Evolutionary conservation across 2,329 filamentous ascomycete genomes (phyloP).

Genomic region (Colletotrichum cereale): DNA sequence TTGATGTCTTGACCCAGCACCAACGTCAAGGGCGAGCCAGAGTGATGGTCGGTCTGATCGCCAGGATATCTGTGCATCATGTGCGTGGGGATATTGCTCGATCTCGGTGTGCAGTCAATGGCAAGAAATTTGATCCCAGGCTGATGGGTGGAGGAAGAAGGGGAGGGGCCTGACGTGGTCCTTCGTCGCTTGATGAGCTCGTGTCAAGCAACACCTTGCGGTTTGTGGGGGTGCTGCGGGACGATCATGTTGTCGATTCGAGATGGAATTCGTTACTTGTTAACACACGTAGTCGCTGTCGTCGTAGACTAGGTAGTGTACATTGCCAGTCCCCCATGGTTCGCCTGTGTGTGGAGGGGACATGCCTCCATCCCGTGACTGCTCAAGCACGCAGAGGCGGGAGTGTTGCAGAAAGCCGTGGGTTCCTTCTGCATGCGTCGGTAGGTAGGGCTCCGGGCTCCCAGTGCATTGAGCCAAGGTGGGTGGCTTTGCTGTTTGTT

Average conservation of each 20-base stretch:
- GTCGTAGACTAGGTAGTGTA: not conserved
- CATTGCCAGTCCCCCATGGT: not conserved
- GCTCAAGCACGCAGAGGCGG: not conserved
- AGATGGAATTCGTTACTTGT: slow-evolving; percentile 27
- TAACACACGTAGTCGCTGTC: not conserved
- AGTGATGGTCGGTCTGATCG: slow-evolving; percentile 38
- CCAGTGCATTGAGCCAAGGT: slow-evolving; percentile 23
- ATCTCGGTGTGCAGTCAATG: slow-evolving; percentile 21
- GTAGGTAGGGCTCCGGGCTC: not conserved
- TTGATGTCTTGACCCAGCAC: not conserved
- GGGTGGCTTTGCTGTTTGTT: slow-evolving; percentile 17
- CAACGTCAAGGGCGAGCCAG: slow-evolving; percentile 15
- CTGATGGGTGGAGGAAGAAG: slow-evolving; percentile 18
- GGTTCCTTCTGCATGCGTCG: not conserved
- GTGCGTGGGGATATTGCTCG: slow-evolving; percentile 18
- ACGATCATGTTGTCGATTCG: slow-evolving; percentile 27
- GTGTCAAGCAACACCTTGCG: slow-evolving; percentile 30
- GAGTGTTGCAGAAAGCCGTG: not conserved
- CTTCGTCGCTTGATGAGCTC: slow-evolving; percentile 32
- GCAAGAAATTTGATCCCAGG: slow-evolving; percentile 7
- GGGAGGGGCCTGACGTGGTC: not conserved
- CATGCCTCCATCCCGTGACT: slow-evolving; percentile 9
- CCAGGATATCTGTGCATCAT: slow-evolving; percentile 20
- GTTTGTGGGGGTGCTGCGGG: slow-evolving; percentile 38
- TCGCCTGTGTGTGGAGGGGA: not conserved